Percentiles rank a stretch among this genome's conserved stretches.
These are phyloP conservation scores for Xylariaceae sp. DNA, from an alignment of 2,329 filamentous ascomycete species.

Conservation along the genomic window DNA sequence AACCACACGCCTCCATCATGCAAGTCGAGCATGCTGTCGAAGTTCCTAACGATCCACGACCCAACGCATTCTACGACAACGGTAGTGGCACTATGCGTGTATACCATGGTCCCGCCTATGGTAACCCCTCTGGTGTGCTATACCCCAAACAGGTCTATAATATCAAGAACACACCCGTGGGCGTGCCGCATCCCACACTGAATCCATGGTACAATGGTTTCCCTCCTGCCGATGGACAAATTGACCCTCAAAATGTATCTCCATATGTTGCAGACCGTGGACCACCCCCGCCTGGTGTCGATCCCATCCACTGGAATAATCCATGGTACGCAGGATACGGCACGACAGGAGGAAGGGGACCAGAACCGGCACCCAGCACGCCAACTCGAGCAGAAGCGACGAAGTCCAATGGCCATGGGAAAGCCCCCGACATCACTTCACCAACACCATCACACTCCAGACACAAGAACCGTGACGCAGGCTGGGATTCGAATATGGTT, in stretches of 20 bases:
- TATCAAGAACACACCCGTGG: constrained; percentile 37
- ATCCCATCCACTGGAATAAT: constrained; percentile 6
- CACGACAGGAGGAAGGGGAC: constrained; percentile 2
- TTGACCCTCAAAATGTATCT: constrained; percentile 6
- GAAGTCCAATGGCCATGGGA: background rate
- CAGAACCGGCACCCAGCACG: background rate
- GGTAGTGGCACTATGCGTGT: constrained; percentile 52
- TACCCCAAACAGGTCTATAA: constrained; percentile 42
- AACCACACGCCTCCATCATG: constrained; percentile 47
- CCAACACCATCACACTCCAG: background rate
- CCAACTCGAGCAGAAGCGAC: background rate
- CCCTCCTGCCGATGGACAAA: constrained; percentile 20
- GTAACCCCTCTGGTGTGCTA: constrained; percentile 46
- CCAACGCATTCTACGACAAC: constrained; percentile 59
- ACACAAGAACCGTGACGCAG: constrained; percentile 17
- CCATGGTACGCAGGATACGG: constrained; percentile 19
- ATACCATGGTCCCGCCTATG: constrained; percentile 57
- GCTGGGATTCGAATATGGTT: constrained; percentile 24
- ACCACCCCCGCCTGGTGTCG: background rate
- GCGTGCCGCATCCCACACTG: constrained; percentile 41
- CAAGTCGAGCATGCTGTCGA: constrained; percentile 57
- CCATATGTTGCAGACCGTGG: background rate
- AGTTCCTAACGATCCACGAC: constrained; percentile 49
- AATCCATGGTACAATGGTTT: constrained; percentile 45
- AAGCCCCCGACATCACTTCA: constrained; percentile 6